Evolutionary conservation across 352 stramenopile genomes (phyloP), one percentile per base, ranked within the genome.

Genomic region (Globisporangium middletonii): DNA sequence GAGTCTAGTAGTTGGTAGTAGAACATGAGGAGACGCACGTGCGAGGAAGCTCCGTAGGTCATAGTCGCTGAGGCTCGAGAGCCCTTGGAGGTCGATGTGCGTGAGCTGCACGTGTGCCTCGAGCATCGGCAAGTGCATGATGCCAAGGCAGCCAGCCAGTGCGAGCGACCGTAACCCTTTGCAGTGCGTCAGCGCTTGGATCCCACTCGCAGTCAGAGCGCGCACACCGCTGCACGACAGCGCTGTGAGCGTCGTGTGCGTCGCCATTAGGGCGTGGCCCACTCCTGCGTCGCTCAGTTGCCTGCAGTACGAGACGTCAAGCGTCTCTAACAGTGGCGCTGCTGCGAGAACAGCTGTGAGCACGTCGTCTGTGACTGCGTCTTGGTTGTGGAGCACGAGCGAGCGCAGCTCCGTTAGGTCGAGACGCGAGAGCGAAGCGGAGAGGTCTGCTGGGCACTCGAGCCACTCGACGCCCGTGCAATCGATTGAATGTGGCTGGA

Each of bases 121-220:
- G 1, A 71, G 33, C 0, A 7, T 3, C n/a, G 64, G 64, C 11
- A 68, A 35, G 6, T 48, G 51, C 0, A 15, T 5, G 41, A 71
- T 41, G 18, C 52, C 45, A 3, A 61, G 16, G 44, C 60, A 71
- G 30, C 62, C 60, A 35, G 59, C 53, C 16, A 71, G 46, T 44
- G 59, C 46, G 18, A 71, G 42, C 5, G 38, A 54, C n/a, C 46
- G 47, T n/a, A 71, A 52, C 33, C 37, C 3, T 8, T 19, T 26
- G 33, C 64, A 68, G 5, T 18, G 27, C 43, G 53, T 41, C 9
- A 71, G 44, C 13, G 23, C 37, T 11, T 48, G 43, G 42, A 71
- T 11, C 30, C 42, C 12, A 4, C 13, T 23, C 28, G n/a, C 12
- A 13, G 46, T 64, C 19, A 72, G 42, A 11, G 50, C 27, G 1